Evolutionary conservation across 2,329 filamentous ascomycete genomes (phyloP), one percentile per base, ranked within the genome.

Genomic region (Celoporthe dispersa): DNA sequence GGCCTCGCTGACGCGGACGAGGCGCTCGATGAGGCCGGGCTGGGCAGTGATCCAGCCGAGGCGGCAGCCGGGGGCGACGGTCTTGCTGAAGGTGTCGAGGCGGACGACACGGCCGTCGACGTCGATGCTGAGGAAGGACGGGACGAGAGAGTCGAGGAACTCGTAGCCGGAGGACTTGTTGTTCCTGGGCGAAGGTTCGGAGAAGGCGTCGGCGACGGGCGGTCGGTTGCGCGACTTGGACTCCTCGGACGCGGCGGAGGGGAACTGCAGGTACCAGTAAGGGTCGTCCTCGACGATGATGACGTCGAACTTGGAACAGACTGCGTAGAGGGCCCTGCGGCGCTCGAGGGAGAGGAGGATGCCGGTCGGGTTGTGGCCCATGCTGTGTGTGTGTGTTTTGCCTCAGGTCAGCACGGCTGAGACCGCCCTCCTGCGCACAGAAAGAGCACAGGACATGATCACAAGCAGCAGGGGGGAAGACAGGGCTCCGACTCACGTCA

Each of bases 201-300:
- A 71, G 73, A 74, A 48, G 71, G 78, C 76, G 70, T 75, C 62
- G 78, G 78, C 67, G 74, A 63, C 68, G 16, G 69, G 75, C 61
- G 76, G 80, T 48, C 78, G 74, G 66, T 79, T 78, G 53, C 84
- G 80, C 25, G 85, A 83, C 76, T 85, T 83, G 75, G 87, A 83
- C 77, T 88, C 83, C 63, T 81, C 80, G 35, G 77, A 62, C 67
- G 83, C 87, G 0, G 92, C 90, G 0, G 92, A 92, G 0, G 94
- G 93, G 80, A 89, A 98, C 79, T 98, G 95, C 11, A 98, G 85
- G 79, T 96, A 95, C 93, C 94, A 98, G 83, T 98, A 98, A 7
- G 95, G 95, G 73, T 98, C 94, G 76, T 98, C 95, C 80, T 98
- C 95, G 72, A 97, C 83, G 73, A 98, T 97, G 76, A 98, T 88